A percentile compares a stretch with the other conserved stretches of the same genome.
These are phyloP conservation scores for Apophysomyces trapeziformis DNA, from an alignment of 371 early-diverging fungal species.

Conservation along the genomic window DNA sequence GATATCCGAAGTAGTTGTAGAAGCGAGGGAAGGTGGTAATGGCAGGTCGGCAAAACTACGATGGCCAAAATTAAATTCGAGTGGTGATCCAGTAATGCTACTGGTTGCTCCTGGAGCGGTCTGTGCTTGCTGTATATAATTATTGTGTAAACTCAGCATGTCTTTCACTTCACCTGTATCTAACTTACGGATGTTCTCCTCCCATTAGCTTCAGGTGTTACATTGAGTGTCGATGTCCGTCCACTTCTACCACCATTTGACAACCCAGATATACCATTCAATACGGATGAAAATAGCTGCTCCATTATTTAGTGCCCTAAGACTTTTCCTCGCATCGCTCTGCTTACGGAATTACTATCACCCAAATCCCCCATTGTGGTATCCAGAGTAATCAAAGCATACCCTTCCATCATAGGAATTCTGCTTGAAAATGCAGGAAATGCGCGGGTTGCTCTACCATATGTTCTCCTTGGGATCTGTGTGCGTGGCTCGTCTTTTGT, in stretches of 20 bases:
- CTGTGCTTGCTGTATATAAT: neutral
- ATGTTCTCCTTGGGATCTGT: slow-evolving; percentile 20
- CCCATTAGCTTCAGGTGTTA: neutral
- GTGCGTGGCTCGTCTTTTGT: slow-evolving; percentile 31
- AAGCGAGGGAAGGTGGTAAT: slow-evolving; percentile 4
- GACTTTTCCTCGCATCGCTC: neutral
- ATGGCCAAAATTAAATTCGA: slow-evolving; percentile 4
- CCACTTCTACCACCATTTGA: neutral
- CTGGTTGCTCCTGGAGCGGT: neutral
- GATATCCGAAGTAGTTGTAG: slow-evolving; percentile 1
- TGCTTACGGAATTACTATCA: slow-evolving; percentile 41
- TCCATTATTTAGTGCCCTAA: neutral
- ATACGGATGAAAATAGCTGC: slow-evolving; percentile 30
- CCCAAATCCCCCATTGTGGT: slow-evolving; percentile 32
- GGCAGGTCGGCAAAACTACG: slow-evolving; percentile 2
- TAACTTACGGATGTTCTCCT: neutral
- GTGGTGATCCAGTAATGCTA: neutral
- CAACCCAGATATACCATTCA: slow-evolving; percentile 26
- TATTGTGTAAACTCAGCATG: neutral
- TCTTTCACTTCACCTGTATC: neutral
- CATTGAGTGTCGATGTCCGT: neutral
- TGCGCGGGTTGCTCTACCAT: slow-evolving; percentile 23
- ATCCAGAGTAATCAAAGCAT: slow-evolving; percentile 52
- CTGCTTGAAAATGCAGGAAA: slow-evolving; percentile 33
- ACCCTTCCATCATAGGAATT: slow-evolving; percentile 50